phyloP scores from a whole-genome alignment of 257 asterid species.

The Asclepias syriaca region DNA sequence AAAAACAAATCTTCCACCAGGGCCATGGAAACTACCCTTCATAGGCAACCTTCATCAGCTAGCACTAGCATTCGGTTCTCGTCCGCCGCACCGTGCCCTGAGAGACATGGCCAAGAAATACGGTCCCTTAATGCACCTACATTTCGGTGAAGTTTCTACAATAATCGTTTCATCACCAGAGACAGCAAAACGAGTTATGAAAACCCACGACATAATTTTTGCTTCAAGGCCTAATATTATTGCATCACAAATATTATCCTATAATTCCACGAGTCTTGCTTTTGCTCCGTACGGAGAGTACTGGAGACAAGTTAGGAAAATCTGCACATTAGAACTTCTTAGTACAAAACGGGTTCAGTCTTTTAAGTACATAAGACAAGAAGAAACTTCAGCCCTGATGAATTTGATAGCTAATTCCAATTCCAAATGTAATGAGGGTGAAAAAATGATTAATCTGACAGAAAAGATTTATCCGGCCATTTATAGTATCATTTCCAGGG shows the following conservation, averaged over 20 bases:
- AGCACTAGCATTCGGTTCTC: slow-evolving; percentile 14
- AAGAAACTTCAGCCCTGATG: slow-evolving; percentile 8
- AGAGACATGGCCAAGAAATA: slow-evolving; percentile 22
- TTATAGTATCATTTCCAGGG: slow-evolving; percentile 12
- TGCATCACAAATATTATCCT: slow-evolving; percentile 17
- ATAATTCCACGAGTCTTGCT: slow-evolving; percentile 16
- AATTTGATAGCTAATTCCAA: slow-evolving; percentile 12
- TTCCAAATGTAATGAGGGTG: background rate
- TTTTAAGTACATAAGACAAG: slow-evolving; percentile 17
- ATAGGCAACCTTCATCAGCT: slow-evolving; percentile 38
- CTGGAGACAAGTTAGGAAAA: slow-evolving; percentile 38
- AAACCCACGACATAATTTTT: slow-evolving; percentile 29
- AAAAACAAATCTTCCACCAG: slow-evolving; percentile 18
- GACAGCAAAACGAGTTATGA: slow-evolving; percentile 27
- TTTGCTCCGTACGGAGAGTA: slow-evolving; percentile 30
- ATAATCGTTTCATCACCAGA: slow-evolving; percentile 30
- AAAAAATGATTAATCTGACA: slow-evolving; percentile 26
- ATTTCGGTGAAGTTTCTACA: slow-evolving; percentile 27
- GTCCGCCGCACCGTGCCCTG: slow-evolving; percentile 22
- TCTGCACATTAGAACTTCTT: slow-evolving; percentile 36
- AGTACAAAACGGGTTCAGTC: slow-evolving; percentile 30
- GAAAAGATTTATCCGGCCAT: slow-evolving; percentile 12
- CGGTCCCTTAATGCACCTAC: slow-evolving; percentile 36
- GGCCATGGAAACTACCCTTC: slow-evolving; percentile 28
- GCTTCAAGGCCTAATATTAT: slow-evolving; percentile 31